Conservation (phyloP, 2,329 filamentous ascomycete genomes). For the Chalara sp. region DNA sequence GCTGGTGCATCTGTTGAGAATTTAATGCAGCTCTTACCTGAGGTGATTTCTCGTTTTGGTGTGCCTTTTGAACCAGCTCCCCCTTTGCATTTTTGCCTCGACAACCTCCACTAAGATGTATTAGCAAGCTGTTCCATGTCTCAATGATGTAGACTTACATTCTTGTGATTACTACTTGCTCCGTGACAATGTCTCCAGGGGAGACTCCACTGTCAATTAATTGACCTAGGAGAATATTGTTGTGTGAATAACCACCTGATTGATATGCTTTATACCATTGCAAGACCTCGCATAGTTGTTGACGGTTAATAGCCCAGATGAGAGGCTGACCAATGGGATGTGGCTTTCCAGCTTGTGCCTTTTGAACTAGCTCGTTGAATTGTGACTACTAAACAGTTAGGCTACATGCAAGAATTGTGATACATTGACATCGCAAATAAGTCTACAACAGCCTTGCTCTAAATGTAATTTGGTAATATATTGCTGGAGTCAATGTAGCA, state of each 20-base stretch:
- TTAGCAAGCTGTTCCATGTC: neutral
- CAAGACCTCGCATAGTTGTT: conserved; percentile 56
- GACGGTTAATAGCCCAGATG: conserved; percentile 51
- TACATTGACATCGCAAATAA: too few relatives aligned
- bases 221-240: conserved; percentile 46
- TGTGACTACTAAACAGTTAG: too few relatives aligned
- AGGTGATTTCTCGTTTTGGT: conserved; percentile 33
- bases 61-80: conserved; percentile 36
- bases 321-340: conserved; percentile 30
- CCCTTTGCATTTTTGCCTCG: conserved; percentile 38
- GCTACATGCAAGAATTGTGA: too few relatives aligned
- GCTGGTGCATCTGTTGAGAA: conserved; percentile 37
- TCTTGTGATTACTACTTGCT: conserved; percentile 56
- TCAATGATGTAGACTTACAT: conserved; percentile 37
- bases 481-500: too few relatives aligned
- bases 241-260: conserved; percentile 46
- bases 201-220: conserved; percentile 51
- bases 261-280: conserved; percentile 57
- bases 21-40: conserved; percentile 36
- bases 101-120: conserved; percentile 43
- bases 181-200: conserved; percentile 49
- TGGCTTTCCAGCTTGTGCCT: conserved; percentile 11
- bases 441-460: too few relatives aligned
- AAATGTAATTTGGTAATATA: too few relatives aligned
- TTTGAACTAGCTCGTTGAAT: neutral